Conservation (phyloP, 2,329 filamentous ascomycete genomes). For the Cryphonectria radicalis region DNA sequence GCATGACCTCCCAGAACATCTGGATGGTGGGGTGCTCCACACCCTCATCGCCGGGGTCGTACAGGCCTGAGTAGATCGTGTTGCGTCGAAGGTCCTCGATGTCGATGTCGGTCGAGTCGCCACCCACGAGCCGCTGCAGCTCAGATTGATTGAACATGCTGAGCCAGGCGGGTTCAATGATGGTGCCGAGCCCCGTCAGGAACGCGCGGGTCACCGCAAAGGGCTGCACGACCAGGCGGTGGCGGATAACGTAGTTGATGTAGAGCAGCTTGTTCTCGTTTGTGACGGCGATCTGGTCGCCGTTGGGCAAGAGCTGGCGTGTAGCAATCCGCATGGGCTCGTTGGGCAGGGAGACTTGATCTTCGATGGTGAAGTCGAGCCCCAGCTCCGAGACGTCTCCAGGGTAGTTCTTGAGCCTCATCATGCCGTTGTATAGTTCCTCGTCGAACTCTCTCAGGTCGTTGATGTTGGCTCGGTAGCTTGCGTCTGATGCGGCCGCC, state of each 20-base stretch:
- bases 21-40: constrained; percentile 83
- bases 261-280: constrained; percentile 95
- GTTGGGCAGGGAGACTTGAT: constrained; percentile 58
- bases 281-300: constrained; percentile 78
- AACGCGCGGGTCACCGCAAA: constrained; percentile 85
- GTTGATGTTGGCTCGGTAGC: constrained; percentile 91
- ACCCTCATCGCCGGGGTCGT: constrained; percentile 85
- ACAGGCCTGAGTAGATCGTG: constrained; percentile 86
- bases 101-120: constrained; percentile 84
- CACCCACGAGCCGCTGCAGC: constrained; percentile 89
- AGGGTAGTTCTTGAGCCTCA: constrained; percentile 80
- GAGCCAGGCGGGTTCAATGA: constrained; percentile 91
- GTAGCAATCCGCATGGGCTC: constrained; percentile 65
- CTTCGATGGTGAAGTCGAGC: constrained; percentile 88
- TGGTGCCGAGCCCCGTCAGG: constrained; percentile 79
- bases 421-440: constrained; percentile 83
- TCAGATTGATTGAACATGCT: constrained; percentile 99
- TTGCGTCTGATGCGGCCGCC: constrained; percentile 62
- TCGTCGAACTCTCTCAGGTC: constrained; percentile 92
- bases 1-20: constrained; percentile 92
- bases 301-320: constrained; percentile 75
- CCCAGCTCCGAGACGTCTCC: constrained; percentile 80
- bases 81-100: constrained; percentile 83
- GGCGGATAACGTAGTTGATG: constrained; percentile 86
- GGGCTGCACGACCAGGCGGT: constrained; percentile 82